Conservation (phyloP, 306 rosid species). For the Corylus americana region DNA sequence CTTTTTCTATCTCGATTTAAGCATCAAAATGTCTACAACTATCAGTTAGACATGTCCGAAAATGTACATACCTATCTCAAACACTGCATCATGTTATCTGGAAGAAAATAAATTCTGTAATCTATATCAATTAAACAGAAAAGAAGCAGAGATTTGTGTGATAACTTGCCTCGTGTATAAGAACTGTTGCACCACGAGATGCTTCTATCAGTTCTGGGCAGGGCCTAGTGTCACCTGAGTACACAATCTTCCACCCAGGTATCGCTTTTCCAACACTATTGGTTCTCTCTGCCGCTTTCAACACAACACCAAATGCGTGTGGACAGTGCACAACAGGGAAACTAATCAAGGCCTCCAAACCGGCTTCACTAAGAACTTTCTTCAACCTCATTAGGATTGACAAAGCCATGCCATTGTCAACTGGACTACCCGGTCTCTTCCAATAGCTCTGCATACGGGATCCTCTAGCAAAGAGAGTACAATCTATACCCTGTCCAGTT, state of each 20-base stretch:
- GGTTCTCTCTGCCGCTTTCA: slow-evolving; percentile 72
- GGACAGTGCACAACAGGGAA: slow-evolving; percentile 90
- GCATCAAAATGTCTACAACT: background rate
- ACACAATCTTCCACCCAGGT: slow-evolving; percentile 95
- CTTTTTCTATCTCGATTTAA: background rate
- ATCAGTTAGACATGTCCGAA: background rate
- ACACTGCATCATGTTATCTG: background rate
- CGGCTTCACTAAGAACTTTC: slow-evolving; percentile 57
- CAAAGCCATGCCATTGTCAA: slow-evolving; percentile 43
- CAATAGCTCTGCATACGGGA: slow-evolving; percentile 73
- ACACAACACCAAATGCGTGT: slow-evolving; percentile 80
- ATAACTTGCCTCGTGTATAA: slow-evolving; percentile 83
- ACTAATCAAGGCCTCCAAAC: slow-evolving; percentile 72
- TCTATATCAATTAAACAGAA: background rate
- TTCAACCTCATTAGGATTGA: slow-evolving; percentile 59
- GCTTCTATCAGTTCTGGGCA: slow-evolving; percentile 74
- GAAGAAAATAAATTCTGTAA: background rate
- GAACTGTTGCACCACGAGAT: slow-evolving; percentile 80
- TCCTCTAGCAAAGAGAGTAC: slow-evolving; percentile 64
- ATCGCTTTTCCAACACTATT: slow-evolving; percentile 75
- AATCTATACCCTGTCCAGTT: slow-evolving; percentile 41
- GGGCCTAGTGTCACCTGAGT: slow-evolving; percentile 96
- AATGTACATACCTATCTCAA: background rate
- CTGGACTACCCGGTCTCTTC: slow-evolving; percentile 60
- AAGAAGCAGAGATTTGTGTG: background rate